A percentile compares a stretch with the other conserved stretches of the same genome.
phyloP scores from a whole-genome alignment of 2,329 filamentous ascomycete species.

The Ophiostoma pallidulum region DNA sequence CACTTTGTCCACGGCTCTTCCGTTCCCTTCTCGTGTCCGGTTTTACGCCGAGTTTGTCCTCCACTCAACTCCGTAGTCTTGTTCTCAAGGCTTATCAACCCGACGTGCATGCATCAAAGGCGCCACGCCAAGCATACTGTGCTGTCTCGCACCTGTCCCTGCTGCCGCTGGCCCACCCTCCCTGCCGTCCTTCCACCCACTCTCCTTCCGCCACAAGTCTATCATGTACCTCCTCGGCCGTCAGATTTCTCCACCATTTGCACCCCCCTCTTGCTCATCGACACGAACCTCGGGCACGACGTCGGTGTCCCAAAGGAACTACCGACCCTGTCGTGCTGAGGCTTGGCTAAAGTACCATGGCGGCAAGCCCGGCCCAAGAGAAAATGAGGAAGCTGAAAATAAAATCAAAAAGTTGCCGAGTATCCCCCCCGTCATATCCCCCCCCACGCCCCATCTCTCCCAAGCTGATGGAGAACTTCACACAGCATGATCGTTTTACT shows the following conservation, averaged over 20 bases:
- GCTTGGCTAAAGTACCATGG: background rate
- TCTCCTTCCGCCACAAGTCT: background rate
- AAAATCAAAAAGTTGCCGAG: background rate
- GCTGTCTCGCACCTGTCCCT: background rate
- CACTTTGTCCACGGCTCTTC: no score
- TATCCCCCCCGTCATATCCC: background rate
- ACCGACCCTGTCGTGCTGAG: no score
- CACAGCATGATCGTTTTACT: no score
- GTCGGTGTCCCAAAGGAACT: no score
- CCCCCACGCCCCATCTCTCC: no score
- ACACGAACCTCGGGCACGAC: constrained; percentile 2
- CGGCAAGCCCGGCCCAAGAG: background rate
- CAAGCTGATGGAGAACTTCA: no score
- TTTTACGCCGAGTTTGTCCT: no score
- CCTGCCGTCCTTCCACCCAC: background rate
- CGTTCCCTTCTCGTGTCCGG: no score
- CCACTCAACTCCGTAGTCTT: background rate
- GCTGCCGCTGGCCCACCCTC: background rate
- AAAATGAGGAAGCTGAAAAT: no score
- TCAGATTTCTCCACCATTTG: background rate
- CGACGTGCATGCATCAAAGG: background rate
- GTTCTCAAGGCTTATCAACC: background rate
- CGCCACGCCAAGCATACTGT: constrained; percentile 1
- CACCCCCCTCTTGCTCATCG: background rate
- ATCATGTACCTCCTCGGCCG: background rate